Conservation (phyloP, 83 land plant species). For the Picea abies region DNA sequence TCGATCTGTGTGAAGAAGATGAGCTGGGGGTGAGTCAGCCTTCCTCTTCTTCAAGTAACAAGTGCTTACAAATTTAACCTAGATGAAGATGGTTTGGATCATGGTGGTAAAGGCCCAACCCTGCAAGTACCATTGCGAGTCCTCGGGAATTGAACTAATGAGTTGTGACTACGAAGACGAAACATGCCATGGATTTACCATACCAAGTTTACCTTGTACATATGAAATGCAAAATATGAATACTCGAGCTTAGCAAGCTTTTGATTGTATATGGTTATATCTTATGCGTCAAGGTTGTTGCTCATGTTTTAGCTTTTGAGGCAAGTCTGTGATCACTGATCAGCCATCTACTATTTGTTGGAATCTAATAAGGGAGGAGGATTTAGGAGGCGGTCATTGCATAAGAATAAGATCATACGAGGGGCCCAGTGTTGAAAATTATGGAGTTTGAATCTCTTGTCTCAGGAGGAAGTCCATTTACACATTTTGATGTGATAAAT, state of each 20-base stretch:
- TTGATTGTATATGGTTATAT: slow-evolving; percentile 11
- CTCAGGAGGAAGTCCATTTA: not conserved
- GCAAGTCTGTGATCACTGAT: not conserved
- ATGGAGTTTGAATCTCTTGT: not conserved
- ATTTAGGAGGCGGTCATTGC: not conserved
- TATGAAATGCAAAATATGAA: slow-evolving; percentile 5
- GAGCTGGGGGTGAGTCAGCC: slow-evolving; percentile 83
- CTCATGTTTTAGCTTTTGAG: not conserved
- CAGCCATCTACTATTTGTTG: not conserved
- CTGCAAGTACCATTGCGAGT: not conserved
- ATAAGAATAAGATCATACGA: not conserved
- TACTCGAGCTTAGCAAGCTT: not conserved
- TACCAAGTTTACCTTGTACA: not conserved
- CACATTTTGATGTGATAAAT: not conserved
- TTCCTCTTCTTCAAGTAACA: slow-evolving; percentile 15
- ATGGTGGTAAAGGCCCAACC: not conserved
- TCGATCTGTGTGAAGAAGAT: slow-evolving; percentile 89
- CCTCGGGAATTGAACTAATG: not conserved
- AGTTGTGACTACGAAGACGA: not conserved
- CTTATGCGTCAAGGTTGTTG: slow-evolving; percentile 11
- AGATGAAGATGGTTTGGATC: slow-evolving; percentile 9
- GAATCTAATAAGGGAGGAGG: not conserved
- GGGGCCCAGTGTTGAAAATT: not conserved
- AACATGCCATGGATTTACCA: not conserved
- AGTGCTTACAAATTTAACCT: slow-evolving; percentile 6